These are phyloP conservation scores for Juglanconis juglandina DNA, from an alignment of 2,329 filamentous ascomycete species.

Conservation along the genomic window DNA sequence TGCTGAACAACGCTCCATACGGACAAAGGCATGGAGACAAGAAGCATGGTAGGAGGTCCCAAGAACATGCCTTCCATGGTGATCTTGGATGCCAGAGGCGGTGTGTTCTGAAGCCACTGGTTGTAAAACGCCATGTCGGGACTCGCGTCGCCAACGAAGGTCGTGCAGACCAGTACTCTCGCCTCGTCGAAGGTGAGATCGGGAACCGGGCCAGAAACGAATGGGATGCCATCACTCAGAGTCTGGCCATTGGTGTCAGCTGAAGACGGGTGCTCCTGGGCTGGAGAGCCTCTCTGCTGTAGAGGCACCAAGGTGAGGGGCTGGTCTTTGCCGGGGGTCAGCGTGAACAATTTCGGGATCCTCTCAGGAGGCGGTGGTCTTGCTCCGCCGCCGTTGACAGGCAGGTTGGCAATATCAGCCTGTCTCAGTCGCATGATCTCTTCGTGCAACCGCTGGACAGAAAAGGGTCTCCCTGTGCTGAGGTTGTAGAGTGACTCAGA, in stretches of 20 bases:
- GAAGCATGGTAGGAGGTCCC: conserved; percentile 62
- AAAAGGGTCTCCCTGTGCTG: conserved; percentile 51
- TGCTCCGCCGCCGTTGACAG: conserved; percentile 45
- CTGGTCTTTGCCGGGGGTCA: conserved; percentile 53
- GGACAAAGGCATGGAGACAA: conserved; percentile 63
- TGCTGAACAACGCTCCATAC: conserved; percentile 64
- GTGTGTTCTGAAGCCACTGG: conserved; percentile 61
- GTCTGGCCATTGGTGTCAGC: conserved; percentile 23
- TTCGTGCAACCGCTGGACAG: conserved; percentile 53
- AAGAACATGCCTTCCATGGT: conserved; percentile 66
- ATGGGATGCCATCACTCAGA: conserved; percentile 29
- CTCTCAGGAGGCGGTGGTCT: conserved; percentile 34
- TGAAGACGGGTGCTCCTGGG: neutral
- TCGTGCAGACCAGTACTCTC: conserved; percentile 63
- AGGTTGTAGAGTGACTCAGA: conserved; percentile 54
- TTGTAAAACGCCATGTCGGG: conserved; percentile 65
- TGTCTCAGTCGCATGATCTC: conserved; percentile 48
- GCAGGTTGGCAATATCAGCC: conserved; percentile 37
- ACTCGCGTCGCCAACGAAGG: conserved; percentile 63
- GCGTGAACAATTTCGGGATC: conserved; percentile 51
- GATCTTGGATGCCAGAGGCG: conserved; percentile 54
- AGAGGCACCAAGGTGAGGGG: conserved; percentile 52
- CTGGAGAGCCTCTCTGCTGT: conserved; percentile 22
- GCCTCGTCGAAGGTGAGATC: conserved; percentile 61
- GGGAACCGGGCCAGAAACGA: conserved; percentile 43